These are phyloP conservation scores for Fagopyrum esculentum DNA, from an alignment of 148 eudicot species.

Conservation along the genomic window DNA sequence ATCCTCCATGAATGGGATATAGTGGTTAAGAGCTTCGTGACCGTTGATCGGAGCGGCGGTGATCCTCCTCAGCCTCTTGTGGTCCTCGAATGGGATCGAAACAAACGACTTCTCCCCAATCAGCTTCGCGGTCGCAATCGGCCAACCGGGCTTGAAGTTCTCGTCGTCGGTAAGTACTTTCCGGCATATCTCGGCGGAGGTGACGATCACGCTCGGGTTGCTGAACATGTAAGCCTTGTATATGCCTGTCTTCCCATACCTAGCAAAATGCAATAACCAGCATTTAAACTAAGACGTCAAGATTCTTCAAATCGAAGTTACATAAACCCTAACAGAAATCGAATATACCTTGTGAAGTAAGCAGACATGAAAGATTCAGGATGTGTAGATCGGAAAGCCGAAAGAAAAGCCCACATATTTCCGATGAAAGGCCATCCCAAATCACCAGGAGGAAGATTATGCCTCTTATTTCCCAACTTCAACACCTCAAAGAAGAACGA, in stretches of 20 bases:
- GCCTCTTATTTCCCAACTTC: slow-evolving; percentile 41
- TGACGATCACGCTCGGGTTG: slow-evolving; percentile 64
- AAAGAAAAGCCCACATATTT: slow-evolving; percentile 78
- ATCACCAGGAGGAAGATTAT: slow-evolving; percentile 69
- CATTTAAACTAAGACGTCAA: neutral
- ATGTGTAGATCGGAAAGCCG: slow-evolving; percentile 67
- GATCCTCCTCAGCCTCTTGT: slow-evolving; percentile 64
- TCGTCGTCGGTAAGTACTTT: slow-evolving; percentile 74
- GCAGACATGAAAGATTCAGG: slow-evolving; percentile 70
- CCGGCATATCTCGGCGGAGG: slow-evolving; percentile 56
- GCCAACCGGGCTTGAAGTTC: slow-evolving; percentile 91
- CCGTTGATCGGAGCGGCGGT: slow-evolving; percentile 88
- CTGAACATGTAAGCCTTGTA: slow-evolving; percentile 89
- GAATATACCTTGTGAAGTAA: slow-evolving; percentile 37
- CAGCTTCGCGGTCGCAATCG: slow-evolving; percentile 47
- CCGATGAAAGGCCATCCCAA: slow-evolving; percentile 82
- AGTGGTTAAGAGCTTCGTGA: slow-evolving; percentile 65
- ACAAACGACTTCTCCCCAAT: slow-evolving; percentile 76
- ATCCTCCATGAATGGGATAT: slow-evolving; percentile 59
- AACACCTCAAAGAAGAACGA: slow-evolving; percentile 38
- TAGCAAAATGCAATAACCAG: slow-evolving; percentile 9
- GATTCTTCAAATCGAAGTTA: neutral
- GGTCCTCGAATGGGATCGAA: slow-evolving; percentile 59
- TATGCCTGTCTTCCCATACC: slow-evolving; percentile 61
- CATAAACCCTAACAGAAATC: slow-evolving; percentile 9